Evolutionary conservation across 352 stramenopile species (phyloP).

Genomic region (Pythium sukuiense): DNA sequence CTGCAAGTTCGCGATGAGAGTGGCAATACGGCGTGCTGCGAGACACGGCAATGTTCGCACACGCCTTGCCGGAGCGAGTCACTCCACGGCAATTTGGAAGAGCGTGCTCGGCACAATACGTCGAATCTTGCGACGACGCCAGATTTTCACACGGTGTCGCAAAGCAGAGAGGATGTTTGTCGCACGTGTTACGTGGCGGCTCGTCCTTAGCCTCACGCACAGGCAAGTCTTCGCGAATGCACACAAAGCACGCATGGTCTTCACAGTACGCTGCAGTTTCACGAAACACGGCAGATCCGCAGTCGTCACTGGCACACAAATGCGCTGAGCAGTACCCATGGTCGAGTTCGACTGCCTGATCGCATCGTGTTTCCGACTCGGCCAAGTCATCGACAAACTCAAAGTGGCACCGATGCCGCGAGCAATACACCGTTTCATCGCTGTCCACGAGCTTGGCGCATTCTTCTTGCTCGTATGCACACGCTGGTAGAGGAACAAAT

Average conservation of each 20-base stretch:
- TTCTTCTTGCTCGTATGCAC: slow-evolving; percentile 27
- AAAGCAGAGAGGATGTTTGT: slow-evolving; percentile 55
- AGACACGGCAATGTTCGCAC: slow-evolving; percentile 34
- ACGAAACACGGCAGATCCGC: slow-evolving; percentile 35
- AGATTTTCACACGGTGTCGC: slow-evolving; percentile 39
- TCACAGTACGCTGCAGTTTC: slow-evolving; percentile 43
- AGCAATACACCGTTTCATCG: slow-evolving; percentile 27
- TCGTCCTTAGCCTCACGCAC: slow-evolving; percentile 32
- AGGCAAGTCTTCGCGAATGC: slow-evolving; percentile 24
- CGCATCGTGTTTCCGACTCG: slow-evolving; percentile 28
- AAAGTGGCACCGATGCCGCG: slow-evolving; percentile 31
- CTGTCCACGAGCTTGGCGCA: slow-evolving; percentile 38
- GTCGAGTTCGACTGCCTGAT: slow-evolving; percentile 27
- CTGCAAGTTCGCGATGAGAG: neutral
- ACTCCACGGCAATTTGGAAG: slow-evolving; percentile 20
- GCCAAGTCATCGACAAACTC: neutral
- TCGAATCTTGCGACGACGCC: slow-evolving; percentile 29
- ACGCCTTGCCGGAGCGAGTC: slow-evolving; percentile 37
- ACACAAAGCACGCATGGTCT: slow-evolving; percentile 64
- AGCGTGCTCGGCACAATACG: slow-evolving; percentile 46
- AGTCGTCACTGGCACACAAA: slow-evolving; percentile 21
- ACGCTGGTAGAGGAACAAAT: slow-evolving; percentile 46
- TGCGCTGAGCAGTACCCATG: slow-evolving; percentile 19
- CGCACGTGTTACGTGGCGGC: slow-evolving; percentile 57
- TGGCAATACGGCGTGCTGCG: slow-evolving; percentile 14